Evolutionary conservation across 2,329 filamentous ascomycete species (phyloP).

Genomic region (Lomentospora prolificans): DNA sequence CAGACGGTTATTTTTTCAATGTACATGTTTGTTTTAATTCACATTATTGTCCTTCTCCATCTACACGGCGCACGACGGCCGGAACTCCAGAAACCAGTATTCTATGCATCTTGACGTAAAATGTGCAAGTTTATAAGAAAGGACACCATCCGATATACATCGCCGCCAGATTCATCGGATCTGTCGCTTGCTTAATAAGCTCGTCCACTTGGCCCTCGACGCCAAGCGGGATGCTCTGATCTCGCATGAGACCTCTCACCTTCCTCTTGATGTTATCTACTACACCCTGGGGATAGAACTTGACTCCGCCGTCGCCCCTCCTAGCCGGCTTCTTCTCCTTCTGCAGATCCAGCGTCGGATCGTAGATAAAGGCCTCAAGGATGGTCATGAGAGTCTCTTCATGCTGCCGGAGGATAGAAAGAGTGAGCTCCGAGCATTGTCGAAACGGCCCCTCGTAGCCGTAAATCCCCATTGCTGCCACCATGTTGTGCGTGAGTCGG

Average conservation of each 20-base stretch:
- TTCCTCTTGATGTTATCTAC: conserved; percentile 84
- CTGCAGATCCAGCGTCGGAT: conserved; percentile 89
- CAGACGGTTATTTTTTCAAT: too few relatives aligned
- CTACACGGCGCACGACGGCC: too few relatives aligned
- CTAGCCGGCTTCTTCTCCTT: conserved; percentile 44
- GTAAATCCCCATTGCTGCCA: conserved; percentile 91
- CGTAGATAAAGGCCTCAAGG: conserved; percentile 91
- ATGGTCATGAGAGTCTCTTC: conserved; percentile 97
- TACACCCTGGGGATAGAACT: conserved; percentile 58
- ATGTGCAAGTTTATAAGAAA: conserved; percentile 44
- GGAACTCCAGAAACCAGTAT: too few relatives aligned
- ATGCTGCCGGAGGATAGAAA: conserved; percentile 75
- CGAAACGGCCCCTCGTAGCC: conserved; percentile 91
- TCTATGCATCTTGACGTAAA: too few relatives aligned
- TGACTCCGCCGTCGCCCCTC: conserved; percentile 30
- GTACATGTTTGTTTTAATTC: too few relatives aligned
- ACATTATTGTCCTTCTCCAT: too few relatives aligned
- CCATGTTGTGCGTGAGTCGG: conserved; percentile 96
- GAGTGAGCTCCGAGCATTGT: conserved; percentile 79
- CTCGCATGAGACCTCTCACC: conserved; percentile 70
- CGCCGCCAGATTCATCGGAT: conserved; percentile 66
- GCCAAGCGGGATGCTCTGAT: conserved; percentile 84
- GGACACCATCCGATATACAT: conserved; percentile 97
- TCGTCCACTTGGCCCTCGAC: conserved; percentile 98
- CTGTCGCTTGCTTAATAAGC: conserved; percentile 77